A percentile compares a stretch with the other conserved stretches of the same genome.
These are phyloP conservation scores for Pythium oligandrum DNA, from an alignment of 352 stramenopile species.

Conservation along the genomic window DNA sequence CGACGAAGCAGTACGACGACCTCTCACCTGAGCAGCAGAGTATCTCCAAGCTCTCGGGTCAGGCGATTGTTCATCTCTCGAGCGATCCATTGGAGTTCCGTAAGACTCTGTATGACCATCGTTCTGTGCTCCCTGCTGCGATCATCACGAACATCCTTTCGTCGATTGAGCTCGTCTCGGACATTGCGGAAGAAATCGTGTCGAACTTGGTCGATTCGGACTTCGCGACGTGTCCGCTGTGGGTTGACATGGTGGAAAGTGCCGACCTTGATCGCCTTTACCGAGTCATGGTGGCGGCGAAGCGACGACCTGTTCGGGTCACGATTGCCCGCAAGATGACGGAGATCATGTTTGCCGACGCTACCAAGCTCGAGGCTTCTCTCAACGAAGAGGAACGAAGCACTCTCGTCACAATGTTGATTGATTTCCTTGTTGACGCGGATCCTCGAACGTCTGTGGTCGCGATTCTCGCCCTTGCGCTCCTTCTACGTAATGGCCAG, in stretches of 20 bases:
- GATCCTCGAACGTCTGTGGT: conserved; percentile 73
- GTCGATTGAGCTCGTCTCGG: conserved; percentile 34
- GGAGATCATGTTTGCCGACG: conserved; percentile 65
- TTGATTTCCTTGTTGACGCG: conserved; percentile 65
- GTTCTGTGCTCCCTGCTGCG: conserved; percentile 33
- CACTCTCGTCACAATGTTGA: conserved; percentile 64
- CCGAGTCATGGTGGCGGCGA: conserved; percentile 47
- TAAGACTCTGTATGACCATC: conserved; percentile 75
- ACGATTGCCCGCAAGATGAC: conserved; percentile 69
- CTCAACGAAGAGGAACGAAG: conserved; percentile 44
- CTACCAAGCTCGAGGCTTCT: conserved; percentile 49
- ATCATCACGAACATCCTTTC: conserved; percentile 73
- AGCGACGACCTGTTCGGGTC: conserved; percentile 52
- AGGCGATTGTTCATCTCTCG: conserved; percentile 62
- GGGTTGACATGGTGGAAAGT: conserved; percentile 65
- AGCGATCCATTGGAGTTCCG: conserved; percentile 76
- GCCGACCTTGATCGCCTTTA: conserved; percentile 58
- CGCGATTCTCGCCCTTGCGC: conserved; percentile 55
- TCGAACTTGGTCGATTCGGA: conserved; percentile 75
- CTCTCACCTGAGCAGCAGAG: conserved; percentile 30
- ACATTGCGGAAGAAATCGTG: conserved; percentile 67
- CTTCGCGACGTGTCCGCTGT: conserved; percentile 79
- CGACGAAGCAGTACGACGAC: conserved; percentile 30
- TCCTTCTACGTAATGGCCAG: conserved; percentile 64
- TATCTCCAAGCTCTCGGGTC: conserved; percentile 41